Evolutionary conservation across 1,139 yeast species (phyloP), one percentile per base, ranked within the genome.

Genomic region (Pichia terricola): DNA sequence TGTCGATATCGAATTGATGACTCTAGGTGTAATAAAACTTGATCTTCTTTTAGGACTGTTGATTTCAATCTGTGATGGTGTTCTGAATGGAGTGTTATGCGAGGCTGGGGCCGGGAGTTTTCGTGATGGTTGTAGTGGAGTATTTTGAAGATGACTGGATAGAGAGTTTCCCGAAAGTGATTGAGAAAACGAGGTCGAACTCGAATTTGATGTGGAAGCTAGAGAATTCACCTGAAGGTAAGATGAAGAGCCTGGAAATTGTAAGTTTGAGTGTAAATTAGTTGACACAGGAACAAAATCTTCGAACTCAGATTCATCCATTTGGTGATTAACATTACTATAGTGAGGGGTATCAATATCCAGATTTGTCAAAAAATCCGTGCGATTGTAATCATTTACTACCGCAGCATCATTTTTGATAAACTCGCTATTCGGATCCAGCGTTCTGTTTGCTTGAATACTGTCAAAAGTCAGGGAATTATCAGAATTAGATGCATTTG

Each of bases 171-270:
- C 39, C n/a, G 50, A 43, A 33, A 32, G 46, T 27, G 42, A 49
- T 42, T 38, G 44, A 10, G 40, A 34, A 16, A 42, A 26, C 37
- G 46, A 42, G 39, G 50, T 38, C 5, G 42, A 34, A 16, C 42
- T 40, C 7, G 73, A 69, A 40, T 70, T 76, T 43, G 60, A 54
- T 27, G 77, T 66, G 65, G 58, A 64, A 59, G 51, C 61, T 51
- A 51, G 70, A 59, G 49, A 57, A 42, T 69, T 60, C 44, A 65
- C 63, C 33, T 47, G 41, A 40, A 47, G 37, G 31, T 39, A 35
- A 4, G 45, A 39, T 8, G 73, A 68, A 40, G 70, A 53, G 22
- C 22, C 22, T 10, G 59, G 56, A 41, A 49, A 55, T 16, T 53
- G 57, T 37, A 56, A 39, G 35, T 49, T 45, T 3, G 57, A 48